Evolutionary conservation across 2,329 filamentous ascomycete species (phyloP), one percentile per base, ranked within the genome.

Genomic region (Exophiala calicioides): DNA sequence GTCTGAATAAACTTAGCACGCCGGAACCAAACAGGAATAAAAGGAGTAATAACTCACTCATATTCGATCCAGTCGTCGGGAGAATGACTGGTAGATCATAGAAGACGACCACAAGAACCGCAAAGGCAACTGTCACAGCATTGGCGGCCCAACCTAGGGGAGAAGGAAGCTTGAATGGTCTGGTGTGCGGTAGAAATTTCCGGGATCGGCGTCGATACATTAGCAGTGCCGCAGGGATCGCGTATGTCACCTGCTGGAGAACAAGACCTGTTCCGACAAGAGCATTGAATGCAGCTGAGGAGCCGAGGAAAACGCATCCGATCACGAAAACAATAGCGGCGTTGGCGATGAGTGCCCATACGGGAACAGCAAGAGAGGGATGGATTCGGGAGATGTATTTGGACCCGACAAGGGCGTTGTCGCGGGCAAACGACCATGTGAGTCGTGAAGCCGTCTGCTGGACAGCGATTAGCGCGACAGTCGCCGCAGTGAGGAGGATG

Each of bases 361-460:
- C 52, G 0, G 61, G 60, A 1, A 60, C 56, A 5, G 58, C 29
- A 2, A 59, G 26, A 2, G 7, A 38, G 1, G 36, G 26, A 39
- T 59, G 47, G 4, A 60, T 44, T 2, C 20, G n/a, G 5, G 42
- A 30, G 1, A 60, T 19, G 9, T 41, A 48, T 2, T 40, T 37
- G 5, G 52, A 54, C 3, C 44, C 34, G 10, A 53, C n/a, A 3
- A 62, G 24, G 2, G 50, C 57, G 3, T 59, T 37, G 43, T 60
- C 59, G 21, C 58, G 38, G 1, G 58, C 61, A 31, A 63, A 60
- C 8, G 58, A 43, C 63, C 62, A 64, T 7, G 58, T 60, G 1
- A 64, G 34, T 10, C 60, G 59, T 3, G 62, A 51, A 5, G 49
- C 16, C 3, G 44, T 36, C 6, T 52, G 35, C n/a, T 24, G n/a